Base-by-base conservation (phyloP, 768 basidiomycete genomes). In the Boletus vermiculosoides region DNA sequence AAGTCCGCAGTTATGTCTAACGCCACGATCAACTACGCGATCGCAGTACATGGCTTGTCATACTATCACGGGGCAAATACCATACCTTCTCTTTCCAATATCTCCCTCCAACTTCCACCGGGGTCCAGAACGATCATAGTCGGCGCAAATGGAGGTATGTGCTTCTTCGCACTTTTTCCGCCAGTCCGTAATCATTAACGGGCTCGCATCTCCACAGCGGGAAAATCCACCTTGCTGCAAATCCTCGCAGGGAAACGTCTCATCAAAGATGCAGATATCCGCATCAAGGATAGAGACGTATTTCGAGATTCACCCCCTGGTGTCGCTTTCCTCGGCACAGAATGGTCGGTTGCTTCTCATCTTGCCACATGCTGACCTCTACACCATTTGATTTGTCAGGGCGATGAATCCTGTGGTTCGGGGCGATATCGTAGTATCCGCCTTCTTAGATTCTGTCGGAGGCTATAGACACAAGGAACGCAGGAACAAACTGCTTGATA, bases 331-430 rank as follows among this genome's bases (percentile, higher is more conserved):
- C 80, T 97, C 12, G 95, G 95, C 22, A 98, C 95, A 2, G 95
- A 98, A 75, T 98, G 96, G 94, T 88, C 55, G 50, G 82, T 76
- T 33, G 5, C 20, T 46, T 25, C 49, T 42, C 50, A 42, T 57
- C 25, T 20, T 16, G 31, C 44, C 12, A 48, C 28, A 3, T 15
- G 20, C 46, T 54, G 23, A 52, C n/a, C 6, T 28, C 16, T 16
- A 41, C 34, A 39, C 6, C n/a, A 31, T n/a, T 45, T 25, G 33
- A n/a, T 55, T 54, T 13, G 22, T 59, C n/a, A 91, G 91, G 92
- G 94, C 94, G 0, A 91, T 91, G 86, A 98, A 99, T 73, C 94
- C 95, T 1, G 96, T 98, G 55, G 95, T 98, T 13, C 83, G 95
- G 33, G 79, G 90, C 10, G 97, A 98, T 71, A 95, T 98, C 59